phyloP scores from a whole-genome alignment of 148 eudicot species.

The Cornus kousa region DNA sequence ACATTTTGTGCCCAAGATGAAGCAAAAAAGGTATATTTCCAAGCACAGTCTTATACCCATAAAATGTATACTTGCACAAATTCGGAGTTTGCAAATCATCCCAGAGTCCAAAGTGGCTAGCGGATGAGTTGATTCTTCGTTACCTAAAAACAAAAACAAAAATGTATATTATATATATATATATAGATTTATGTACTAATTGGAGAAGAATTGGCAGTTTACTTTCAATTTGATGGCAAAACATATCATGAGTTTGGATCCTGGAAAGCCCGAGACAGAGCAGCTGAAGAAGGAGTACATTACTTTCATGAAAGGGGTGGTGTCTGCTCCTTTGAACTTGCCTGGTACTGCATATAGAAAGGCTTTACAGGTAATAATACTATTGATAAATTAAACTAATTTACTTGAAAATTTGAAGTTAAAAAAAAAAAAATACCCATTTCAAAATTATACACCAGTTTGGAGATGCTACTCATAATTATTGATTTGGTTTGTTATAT shows the following conservation, averaged over 20 bases:
- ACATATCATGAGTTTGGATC: constrained; percentile 90
- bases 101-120: no score
- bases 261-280: constrained; percentile 87
- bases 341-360: constrained; percentile 96
- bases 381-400: background rate
- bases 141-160: background rate
- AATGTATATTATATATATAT: background rate
- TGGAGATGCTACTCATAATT: no score
- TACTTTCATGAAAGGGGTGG: constrained; percentile 97
- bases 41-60: no score
- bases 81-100: no score
- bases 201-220: constrained; percentile 44
- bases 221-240: constrained; percentile 96
- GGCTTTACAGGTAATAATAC: constrained; percentile 60
- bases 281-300: constrained; percentile 84
- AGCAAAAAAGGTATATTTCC: constrained; percentile 73
- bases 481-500: no score
- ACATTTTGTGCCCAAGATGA: constrained; percentile 87
- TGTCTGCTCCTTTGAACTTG: constrained; percentile 85
- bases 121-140: no score
- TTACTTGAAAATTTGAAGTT: background rate
- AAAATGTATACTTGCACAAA: background rate
- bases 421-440: background rate
- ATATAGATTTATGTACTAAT: background rate
- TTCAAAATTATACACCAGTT: background rate